Evolutionary conservation across 306 rosid species (phyloP).

Genomic region (Canavalia ensiformis): DNA sequence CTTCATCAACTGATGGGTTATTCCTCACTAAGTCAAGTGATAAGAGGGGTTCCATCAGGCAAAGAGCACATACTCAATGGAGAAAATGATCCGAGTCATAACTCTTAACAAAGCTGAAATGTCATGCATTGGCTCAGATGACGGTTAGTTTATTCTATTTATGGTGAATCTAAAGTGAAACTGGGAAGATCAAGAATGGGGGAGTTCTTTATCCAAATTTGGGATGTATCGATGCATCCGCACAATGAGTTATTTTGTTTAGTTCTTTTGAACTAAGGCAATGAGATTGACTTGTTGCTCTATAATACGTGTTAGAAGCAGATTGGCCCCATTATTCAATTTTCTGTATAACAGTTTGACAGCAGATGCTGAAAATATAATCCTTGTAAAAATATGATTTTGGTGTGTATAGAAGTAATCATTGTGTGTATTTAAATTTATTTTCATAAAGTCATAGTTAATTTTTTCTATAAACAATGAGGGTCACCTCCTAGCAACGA

Average conservation of each 20-base stretch:
- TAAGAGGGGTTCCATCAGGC: conserved; percentile 55
- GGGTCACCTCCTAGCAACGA: neutral
- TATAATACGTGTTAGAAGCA: conserved; percentile 5
- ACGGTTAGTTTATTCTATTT: neutral
- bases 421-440: conserved; percentile 6
- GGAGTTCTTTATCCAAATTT: conserved; percentile 29
- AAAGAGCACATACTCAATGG: conserved; percentile 48
- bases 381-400: conserved; percentile 27
- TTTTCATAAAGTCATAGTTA: neutral
- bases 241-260: conserved; percentile 5
- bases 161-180: conserved; percentile 33
- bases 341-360: conserved; percentile 9
- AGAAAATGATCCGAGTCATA: conserved; percentile 31
- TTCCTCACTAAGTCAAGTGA: conserved; percentile 76
- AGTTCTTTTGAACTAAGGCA: conserved; percentile 24
- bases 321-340: conserved; percentile 5
- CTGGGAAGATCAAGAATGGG: conserved; percentile 34
- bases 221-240: conserved; percentile 20
- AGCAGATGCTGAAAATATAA: conserved; percentile 30
- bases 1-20: conserved; percentile 97
- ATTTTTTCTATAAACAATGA: neutral
- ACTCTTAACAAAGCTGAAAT: conserved; percentile 11
- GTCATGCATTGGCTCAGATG: conserved; percentile 13
- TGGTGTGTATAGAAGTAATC: conserved; percentile 34
- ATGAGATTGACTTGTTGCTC: conserved; percentile 40